Evolutionary conservation across 345 rosid species (phyloP).

Genomic region (Brassica cretica): DNA sequence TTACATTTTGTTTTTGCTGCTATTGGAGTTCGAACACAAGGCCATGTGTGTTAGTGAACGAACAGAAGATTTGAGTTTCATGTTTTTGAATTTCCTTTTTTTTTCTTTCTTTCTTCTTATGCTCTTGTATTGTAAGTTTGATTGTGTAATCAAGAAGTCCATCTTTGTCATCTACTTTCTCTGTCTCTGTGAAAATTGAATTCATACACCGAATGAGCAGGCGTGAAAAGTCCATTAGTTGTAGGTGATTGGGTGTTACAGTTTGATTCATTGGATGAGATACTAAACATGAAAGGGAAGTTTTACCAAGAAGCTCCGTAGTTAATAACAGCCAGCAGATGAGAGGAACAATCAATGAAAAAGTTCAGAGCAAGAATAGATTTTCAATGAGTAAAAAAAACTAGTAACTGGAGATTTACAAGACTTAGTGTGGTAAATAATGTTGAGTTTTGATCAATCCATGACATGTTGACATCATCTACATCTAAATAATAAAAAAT

Average conservation of each 20-base stretch:
- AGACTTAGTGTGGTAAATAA: neutral
- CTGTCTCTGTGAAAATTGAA: neutral
- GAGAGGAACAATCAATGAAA: neutral
- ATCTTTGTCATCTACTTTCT: constrained; percentile 10
- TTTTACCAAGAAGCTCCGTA: neutral
- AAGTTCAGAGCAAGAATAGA: neutral
- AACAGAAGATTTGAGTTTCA: constrained; percentile 24
- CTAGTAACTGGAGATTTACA: neutral
- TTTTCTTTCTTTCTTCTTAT: neutral
- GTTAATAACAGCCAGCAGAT: neutral
- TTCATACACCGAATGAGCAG: constrained; percentile 61
- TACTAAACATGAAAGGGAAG: neutral
- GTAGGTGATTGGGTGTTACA: constrained; percentile 27
- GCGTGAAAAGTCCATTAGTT: neutral
- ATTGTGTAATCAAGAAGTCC: constrained; percentile 30
- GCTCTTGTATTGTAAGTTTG: constrained; percentile 37
- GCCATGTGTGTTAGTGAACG: constrained; percentile 2
- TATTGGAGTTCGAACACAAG: constrained; percentile 11
- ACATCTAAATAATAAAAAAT: too few species aligned
- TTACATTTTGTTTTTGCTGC: constrained; percentile 25
- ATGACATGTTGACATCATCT: too few species aligned
- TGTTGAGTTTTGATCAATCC: neutral
- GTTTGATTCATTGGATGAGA: neutral
- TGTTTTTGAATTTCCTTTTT: constrained; percentile 11
- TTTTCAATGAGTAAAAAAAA: neutral